Base-by-base conservation (phyloP, 2,329 filamentous ascomycete genomes). In the Scytalidium lignicola region DNA sequence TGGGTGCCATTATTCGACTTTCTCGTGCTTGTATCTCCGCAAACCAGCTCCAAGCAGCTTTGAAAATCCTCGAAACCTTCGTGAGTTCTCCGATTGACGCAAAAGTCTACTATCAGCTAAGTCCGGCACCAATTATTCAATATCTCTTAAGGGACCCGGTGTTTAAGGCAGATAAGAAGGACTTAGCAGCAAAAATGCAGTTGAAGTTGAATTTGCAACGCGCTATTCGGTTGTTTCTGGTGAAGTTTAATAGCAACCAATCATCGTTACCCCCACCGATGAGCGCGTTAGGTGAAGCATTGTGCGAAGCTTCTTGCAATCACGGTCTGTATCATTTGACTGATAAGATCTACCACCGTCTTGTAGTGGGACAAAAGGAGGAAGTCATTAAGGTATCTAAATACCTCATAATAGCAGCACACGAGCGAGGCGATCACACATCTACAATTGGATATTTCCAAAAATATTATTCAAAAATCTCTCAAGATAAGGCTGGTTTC, bases 381-480 rank as follows among this genome's bases (percentile, higher is more conserved):
- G 32, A 37, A 17, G 7, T 15, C 15, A 37, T 9, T 15, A n/a
- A n/a, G 12, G 32, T 13, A n/a, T 37, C 54, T 10, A 23, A 53
- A n/a, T 49, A 51, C 43, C 49, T 61, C 6, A 58, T 64, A 12
- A 51, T 44, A 19, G 59, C 63, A 15, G 41, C 48, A 20, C 48
- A 58, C 51, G 45, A 45, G 12, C 41, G 47, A 41, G 55, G 57
- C 6, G 44, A 55, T 20, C 53, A 59, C 43, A 52, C 53, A 29
- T 49, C 45, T 18, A 45, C 56, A 2, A 45, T 55, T 15, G 39
- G 43, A 20, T 49, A 51, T 37, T 63, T 60, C 42, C 47, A 50
- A 18, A 41, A 44, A 15, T 54, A 52, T n/a, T 62, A 52, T 44
- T 49, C 40, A 4, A 29, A 54, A 26, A 57, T 53, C 2, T 41